A percentile compares a stretch with the other conserved stretches of the same genome.
phyloP scores from a whole-genome alignment of 371 early-diverging fungal species.

The Mucor lusitanicus region DNA sequence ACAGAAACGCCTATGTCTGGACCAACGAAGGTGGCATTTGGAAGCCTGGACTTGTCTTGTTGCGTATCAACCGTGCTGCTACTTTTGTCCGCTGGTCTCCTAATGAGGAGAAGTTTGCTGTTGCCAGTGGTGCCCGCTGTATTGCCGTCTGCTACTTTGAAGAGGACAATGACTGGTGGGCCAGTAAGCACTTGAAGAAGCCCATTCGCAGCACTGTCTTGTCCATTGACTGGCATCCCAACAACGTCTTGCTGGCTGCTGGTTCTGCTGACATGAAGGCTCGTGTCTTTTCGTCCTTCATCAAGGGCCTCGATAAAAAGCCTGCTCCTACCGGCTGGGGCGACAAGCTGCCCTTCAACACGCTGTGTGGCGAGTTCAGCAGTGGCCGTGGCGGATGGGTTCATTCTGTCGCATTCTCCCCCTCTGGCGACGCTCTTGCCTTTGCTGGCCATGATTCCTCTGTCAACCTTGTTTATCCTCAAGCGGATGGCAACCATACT shows the following conservation, averaged over 20 bases:
- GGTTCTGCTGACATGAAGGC: conserved; percentile 96
- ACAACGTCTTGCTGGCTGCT: conserved; percentile 91
- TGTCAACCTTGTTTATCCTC: conserved; percentile 74
- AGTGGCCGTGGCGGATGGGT: conserved; percentile 90
- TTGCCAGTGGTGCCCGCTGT: conserved; percentile 88
- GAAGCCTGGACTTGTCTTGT: conserved; percentile 93
- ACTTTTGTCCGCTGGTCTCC: conserved; percentile 97
- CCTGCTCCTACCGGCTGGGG: conserved; percentile 88
- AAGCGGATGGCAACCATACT: conserved; percentile 58
- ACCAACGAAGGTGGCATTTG: conserved; percentile 74
- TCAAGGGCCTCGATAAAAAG: conserved; percentile 94
- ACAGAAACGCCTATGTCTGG: conserved; percentile 99
- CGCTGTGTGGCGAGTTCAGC: conserved; percentile 88
- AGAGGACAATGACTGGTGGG: conserved; percentile 97
- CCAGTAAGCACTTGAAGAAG: conserved; percentile 92
- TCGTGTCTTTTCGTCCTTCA: conserved; percentile 93
- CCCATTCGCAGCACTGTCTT: conserved; percentile 92
- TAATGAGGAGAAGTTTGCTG: conserved; percentile 97
- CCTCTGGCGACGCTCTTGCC: conserved; percentile 88
- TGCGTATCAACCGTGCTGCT: conserved; percentile 96
- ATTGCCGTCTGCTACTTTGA: conserved; percentile 96
- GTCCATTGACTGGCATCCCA: conserved; percentile 95
- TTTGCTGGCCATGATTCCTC: conserved; percentile 90
- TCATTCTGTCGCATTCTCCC: conserved; percentile 91
- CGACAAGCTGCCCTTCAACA: conserved; percentile 93